These are phyloP conservation scores for Colletotrichum sp. DNA, from an alignment of 2,329 filamentous ascomycete species.

Conservation along the genomic window DNA sequence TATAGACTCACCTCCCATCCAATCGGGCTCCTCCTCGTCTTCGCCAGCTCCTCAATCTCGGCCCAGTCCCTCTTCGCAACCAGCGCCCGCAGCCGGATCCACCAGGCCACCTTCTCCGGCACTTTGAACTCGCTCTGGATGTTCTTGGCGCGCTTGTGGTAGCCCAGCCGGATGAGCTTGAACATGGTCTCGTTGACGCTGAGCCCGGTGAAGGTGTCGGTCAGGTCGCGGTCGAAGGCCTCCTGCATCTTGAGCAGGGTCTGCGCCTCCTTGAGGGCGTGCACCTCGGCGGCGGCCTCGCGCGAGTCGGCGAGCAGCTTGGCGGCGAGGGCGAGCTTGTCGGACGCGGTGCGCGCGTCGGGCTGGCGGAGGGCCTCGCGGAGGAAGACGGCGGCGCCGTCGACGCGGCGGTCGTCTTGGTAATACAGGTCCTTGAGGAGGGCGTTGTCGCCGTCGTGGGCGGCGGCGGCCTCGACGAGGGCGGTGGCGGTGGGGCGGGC, in stretches of 20 bases:
- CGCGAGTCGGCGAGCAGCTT: conserved; percentile 85
- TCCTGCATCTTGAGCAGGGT: conserved; percentile 87
- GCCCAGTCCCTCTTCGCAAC: conserved; percentile 91
- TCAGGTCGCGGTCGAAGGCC: conserved; percentile 82
- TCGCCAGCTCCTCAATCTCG: conserved; percentile 86
- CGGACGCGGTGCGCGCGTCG: conserved; percentile 71
- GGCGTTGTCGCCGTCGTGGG: conserved; percentile 72
- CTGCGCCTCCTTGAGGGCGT: conserved; percentile 79
- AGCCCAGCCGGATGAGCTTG: conserved; percentile 81
- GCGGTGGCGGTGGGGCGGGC: conserved; percentile 84
- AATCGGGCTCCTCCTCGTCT: conserved; percentile 85
- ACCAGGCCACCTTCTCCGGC: conserved; percentile 88
- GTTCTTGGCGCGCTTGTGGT: conserved; percentile 84
- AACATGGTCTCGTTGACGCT: conserved; percentile 93
- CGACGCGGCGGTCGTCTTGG: conserved; percentile 89
- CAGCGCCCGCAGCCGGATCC: conserved; percentile 81
- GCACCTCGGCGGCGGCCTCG: conserved; percentile 76
- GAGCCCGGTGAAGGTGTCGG: conserved; percentile 78
- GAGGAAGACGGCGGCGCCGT: conserved; percentile 87
- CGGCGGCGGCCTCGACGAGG: conserved; percentile 84
- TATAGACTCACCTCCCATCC: conserved; percentile 84
- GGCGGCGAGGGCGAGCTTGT: conserved; percentile 87
- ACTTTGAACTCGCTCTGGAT: conserved; percentile 93
- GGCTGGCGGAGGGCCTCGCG: conserved; percentile 80
- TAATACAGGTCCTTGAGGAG: conserved; percentile 96